A percentile compares a stretch with the other conserved stretches of the same genome.
phyloP scores from a whole-genome alignment of 345 rosid species.

The Acer negundo region DNA sequence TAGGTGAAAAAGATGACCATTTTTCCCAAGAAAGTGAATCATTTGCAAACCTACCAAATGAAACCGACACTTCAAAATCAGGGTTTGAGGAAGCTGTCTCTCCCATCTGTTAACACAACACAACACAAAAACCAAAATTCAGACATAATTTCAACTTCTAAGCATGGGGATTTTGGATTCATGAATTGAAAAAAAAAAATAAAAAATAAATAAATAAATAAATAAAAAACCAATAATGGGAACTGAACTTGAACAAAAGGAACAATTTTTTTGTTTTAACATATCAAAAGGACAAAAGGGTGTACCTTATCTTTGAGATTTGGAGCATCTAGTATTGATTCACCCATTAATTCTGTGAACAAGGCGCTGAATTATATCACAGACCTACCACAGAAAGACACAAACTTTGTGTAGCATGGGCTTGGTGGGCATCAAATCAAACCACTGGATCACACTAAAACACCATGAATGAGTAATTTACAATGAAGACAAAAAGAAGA shows the following conservation, averaged over 20 bases:
- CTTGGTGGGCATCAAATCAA: constrained; percentile 15
- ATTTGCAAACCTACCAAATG: constrained; percentile 87
- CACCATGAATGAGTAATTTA: constrained; percentile 23
- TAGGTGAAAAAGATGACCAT: constrained; percentile 86
- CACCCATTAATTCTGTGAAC: constrained; percentile 50
- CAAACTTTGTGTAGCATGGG: constrained; percentile 9
- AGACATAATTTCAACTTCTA: constrained; percentile 10
- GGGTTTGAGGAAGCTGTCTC: constrained; percentile 52
- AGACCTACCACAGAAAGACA: constrained; percentile 26
- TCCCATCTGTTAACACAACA: constrained; percentile 48
- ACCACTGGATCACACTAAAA: constrained; percentile 26
- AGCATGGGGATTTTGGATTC: constrained; percentile 19
- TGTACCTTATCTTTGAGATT: constrained; percentile 55
- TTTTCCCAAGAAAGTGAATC: constrained; percentile 96
- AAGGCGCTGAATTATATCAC: constrained; percentile 28
- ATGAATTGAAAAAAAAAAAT: constrained; percentile 14
- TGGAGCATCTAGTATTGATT: constrained; percentile 50
- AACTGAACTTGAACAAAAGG: constrained; percentile 25
- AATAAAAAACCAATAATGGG: constrained; percentile 19
- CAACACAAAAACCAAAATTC: constrained; percentile 31
- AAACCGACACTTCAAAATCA: constrained; percentile 71
- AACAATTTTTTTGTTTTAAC: constrained; percentile 24
- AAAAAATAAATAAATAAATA: too few species aligned
- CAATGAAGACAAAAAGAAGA: constrained; percentile 36
- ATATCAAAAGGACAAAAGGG: constrained; percentile 33